Conservation (phyloP, 2,329 filamentous ascomycete genomes). For the Neobulgaria alba region DNA sequence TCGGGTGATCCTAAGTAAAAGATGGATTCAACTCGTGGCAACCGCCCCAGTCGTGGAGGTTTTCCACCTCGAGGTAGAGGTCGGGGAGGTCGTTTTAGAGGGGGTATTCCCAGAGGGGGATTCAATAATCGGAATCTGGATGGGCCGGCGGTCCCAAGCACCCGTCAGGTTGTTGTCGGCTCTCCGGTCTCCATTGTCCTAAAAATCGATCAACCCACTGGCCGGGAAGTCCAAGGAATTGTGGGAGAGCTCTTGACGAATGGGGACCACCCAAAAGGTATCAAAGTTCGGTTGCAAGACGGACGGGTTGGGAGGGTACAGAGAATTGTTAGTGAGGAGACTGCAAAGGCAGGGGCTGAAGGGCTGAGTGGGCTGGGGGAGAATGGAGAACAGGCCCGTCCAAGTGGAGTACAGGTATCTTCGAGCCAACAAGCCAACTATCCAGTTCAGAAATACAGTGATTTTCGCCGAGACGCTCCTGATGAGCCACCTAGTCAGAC, state of each 20-base stretch:
- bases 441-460: conserved; percentile 6
- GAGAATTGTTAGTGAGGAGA: conserved; percentile 19
- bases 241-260: conserved; percentile 24
- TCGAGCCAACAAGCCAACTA: background rate
- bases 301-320: conserved; percentile 27
- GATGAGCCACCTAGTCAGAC: conserved; percentile 9
- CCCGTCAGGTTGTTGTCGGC: conserved; percentile 18
- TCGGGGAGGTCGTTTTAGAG: background rate
- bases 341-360: conserved; percentile 7
- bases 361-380: conserved; percentile 15
- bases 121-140: background rate
- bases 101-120: no score
- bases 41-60: no score
- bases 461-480: conserved; percentile 15
- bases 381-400: conserved; percentile 10
- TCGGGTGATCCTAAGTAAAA: no score
- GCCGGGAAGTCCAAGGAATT: conserved; percentile 23
- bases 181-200: conserved; percentile 25
- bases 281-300: conserved; percentile 26
- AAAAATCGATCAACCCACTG: conserved; percentile 26
- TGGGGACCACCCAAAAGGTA: conserved; percentile 27
- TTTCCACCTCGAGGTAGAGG: background rate
- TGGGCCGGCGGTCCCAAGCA: conserved; percentile 25
- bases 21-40: no score
- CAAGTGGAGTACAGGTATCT: background rate